These are phyloP conservation scores for Malus asiatica DNA, from an alignment of 306 rosid genomes.

Conservation along the genomic window DNA sequence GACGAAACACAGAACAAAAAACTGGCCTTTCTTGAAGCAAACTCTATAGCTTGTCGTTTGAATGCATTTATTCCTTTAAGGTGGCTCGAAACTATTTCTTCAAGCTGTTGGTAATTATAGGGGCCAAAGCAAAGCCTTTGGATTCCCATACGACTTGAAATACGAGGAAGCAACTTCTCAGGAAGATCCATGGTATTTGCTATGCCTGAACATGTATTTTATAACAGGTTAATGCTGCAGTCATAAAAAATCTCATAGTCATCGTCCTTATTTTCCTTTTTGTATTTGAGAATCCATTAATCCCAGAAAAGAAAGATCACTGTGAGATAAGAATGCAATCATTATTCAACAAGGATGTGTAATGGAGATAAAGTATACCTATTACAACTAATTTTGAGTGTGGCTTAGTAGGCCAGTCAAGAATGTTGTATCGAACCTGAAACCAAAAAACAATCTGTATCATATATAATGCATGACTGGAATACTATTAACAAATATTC, in stretches of 20 bases:
- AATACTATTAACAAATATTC: conserved; percentile 1
- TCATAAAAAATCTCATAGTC: conserved; percentile 13
- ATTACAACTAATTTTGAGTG: conserved; percentile 82
- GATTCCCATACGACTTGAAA: conserved; percentile 97
- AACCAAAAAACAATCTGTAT: background rate
- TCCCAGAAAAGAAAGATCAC: background rate
- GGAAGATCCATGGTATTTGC: conserved; percentile 99
- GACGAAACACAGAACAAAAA: background rate
- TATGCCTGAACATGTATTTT: conserved; percentile 55
- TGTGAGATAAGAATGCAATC: background rate
- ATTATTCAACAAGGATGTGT: background rate
- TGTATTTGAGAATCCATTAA: background rate
- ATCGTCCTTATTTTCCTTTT: background rate
- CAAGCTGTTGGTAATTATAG: conserved; percentile 84
- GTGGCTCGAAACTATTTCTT: conserved; percentile 82
- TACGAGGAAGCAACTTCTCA: conserved; percentile 97
- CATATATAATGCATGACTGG: background rate
- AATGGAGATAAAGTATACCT: conserved; percentile 33
- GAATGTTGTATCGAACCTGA: conserved; percentile 88
- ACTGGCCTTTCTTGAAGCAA: conserved; percentile 12
- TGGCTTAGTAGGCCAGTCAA: conserved; percentile 86
- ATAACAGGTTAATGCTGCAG: conserved; percentile 9
- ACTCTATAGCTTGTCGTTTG: conserved; percentile 61
- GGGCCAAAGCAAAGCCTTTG: conserved; percentile 97
- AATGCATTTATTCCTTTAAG: conserved; percentile 81